phyloP scores from a whole-genome alignment of 345 rosid species.

The Dipteronia sinensis region DNA sequence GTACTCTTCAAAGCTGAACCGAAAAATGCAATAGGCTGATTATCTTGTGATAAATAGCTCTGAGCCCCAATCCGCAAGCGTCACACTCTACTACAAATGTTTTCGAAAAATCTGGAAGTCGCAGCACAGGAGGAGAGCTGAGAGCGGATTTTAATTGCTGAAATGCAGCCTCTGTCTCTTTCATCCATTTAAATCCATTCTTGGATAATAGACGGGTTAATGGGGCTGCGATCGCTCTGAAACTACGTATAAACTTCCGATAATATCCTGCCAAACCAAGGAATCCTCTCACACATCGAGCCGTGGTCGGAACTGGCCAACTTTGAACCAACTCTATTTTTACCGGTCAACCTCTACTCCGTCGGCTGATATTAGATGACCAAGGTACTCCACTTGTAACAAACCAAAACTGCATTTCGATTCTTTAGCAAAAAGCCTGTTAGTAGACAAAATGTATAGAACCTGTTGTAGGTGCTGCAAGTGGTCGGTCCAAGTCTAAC shows the following conservation, averaged over 20 bases:
- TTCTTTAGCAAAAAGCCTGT: no score
- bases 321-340: not conserved
- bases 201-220: not conserved
- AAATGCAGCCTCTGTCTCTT: not conserved
- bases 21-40: no score
- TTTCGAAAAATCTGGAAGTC: not conserved
- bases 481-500: no score
- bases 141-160: not conserved
- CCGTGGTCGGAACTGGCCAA: not conserved
- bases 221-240: not conserved
- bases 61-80: no score
- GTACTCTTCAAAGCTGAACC: no score
- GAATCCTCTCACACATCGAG: not conserved
- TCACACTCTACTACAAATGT: no score
- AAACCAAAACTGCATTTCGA: no score
- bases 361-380: no score
- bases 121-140: not conserved
- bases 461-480: no score
- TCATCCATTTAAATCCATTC: not conserved
- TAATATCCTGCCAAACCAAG: not conserved
- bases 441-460: no score
- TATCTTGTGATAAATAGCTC: no score
- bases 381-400: no score
- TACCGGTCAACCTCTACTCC: not conserved
- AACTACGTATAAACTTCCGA: not conserved